Percentiles rank a stretch among this genome's conserved stretches.
phyloP scores from a whole-genome alignment of 2,329 filamentous ascomycete species.

The Talaromyces sp. region DNA sequence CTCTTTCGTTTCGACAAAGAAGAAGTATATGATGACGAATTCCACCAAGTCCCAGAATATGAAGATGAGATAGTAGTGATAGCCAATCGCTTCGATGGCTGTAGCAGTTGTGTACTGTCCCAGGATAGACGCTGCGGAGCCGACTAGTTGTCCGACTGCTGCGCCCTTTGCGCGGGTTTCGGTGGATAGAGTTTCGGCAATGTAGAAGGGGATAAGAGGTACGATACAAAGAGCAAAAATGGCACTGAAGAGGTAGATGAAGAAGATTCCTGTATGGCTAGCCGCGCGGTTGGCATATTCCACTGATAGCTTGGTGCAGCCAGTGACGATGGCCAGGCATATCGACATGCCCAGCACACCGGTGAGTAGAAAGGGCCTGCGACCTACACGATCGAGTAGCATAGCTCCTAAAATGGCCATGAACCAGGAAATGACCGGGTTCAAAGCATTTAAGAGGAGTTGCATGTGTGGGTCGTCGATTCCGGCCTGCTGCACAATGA shows the following conservation, averaged over 20 bases:
- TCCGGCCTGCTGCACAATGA: slow-evolving; percentile 18
- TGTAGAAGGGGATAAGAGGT: slow-evolving; percentile 19
- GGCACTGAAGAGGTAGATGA: slow-evolving; percentile 46
- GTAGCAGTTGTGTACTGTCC: slow-evolving; percentile 18
- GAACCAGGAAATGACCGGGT: slow-evolving; percentile 15
- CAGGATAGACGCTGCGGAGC: slow-evolving; percentile 17
- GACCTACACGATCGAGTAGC: slow-evolving; percentile 16
- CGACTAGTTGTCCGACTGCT: slow-evolving; percentile 16
- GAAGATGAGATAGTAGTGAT: slow-evolving; percentile 19
- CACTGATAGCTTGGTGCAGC: slow-evolving; percentile 18
- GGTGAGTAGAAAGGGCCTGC: slow-evolving; percentile 14
- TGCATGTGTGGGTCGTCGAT: slow-evolving; percentile 17
- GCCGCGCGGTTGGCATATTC: slow-evolving; percentile 23
- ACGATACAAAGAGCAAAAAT: slow-evolving; percentile 38
- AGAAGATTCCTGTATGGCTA: slow-evolving; percentile 43
- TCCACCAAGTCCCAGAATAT: slow-evolving; percentile 20
- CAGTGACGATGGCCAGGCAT: slow-evolving; percentile 18
- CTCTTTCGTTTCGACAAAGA: slow-evolving; percentile 20
- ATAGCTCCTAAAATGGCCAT: slow-evolving; percentile 16
- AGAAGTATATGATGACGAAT: slow-evolving; percentile 19
- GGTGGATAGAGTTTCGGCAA: slow-evolving; percentile 16
- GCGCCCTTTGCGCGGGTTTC: slow-evolving; percentile 18
- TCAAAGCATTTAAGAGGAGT: slow-evolving; percentile 17
- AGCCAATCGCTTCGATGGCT: slow-evolving; percentile 17
- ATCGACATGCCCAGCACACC: slow-evolving; percentile 20